Base-by-base conservation (phyloP, 768 basidiomycete species). In the Suillus subaureus region DNA sequence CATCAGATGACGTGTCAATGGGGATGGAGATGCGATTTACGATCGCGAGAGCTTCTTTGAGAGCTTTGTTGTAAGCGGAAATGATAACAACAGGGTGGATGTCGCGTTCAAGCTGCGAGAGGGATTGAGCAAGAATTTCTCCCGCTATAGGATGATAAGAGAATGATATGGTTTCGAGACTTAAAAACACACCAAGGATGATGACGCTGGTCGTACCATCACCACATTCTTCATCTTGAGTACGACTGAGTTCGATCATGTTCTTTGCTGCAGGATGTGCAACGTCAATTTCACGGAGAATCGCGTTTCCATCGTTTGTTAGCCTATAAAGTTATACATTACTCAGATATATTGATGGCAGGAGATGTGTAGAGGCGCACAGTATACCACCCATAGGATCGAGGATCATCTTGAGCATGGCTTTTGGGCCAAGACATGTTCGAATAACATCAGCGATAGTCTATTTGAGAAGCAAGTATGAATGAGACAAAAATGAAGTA, bases 61-160 rank as follows among this genome's bases (percentile, higher is more conserved):
- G 89, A 3, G 97, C 97, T 74, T 94, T 93, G 84, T 96, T 97
- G 83, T 97, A 97, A 0, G 97, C 97, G 5, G 92, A 91, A 79
- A 99, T 99, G 82, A 99, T 98, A 68, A 99, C 95, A 67, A 99
- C 97, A 3, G 97, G 97, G 79, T 99, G 97, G 72, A 98, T 97
- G 80, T 95, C 93, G 70, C 97, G 91, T 77, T 99, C 94, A 39
- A 99, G 89, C 70, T 97, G 91, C 2, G 94, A 85, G 0, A 97
- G 84, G 0, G 96, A 97, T 73, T 97, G 95, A 0, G 96, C 97
- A 21, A 99, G 90, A 69, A 99, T 97, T 78, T 99, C 97, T 15
- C 97, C 97, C 58, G 97, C 97, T 91, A 69, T 42, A 21, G 2
- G 7, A 3, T 37, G 0, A 31, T 66, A 3, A 62, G 47, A 18